phyloP scores from a whole-genome alignment of 495 filamentous ascomycete genomes.

The Aspergillus baeticus region DNA sequence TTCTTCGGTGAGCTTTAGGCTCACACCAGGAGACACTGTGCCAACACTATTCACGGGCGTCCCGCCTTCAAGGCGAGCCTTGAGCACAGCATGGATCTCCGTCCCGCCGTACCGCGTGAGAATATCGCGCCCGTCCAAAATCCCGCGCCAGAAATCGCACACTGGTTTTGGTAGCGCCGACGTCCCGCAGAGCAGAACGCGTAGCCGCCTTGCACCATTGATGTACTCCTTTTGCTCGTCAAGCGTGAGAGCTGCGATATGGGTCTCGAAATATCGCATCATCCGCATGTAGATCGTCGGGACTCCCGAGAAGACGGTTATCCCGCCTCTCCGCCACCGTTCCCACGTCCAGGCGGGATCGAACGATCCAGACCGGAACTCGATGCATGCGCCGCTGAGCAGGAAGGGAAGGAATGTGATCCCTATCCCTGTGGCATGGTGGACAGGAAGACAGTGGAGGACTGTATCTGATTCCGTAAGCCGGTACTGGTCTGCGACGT shows the following conservation, averaged over 20 bases:
- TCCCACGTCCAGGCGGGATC: conserved; percentile 50
- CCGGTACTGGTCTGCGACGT: conserved; percentile 27
- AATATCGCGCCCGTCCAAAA: conserved; percentile 37
- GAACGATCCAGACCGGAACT: conserved; percentile 47
- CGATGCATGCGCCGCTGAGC: conserved; percentile 40
- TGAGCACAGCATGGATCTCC: conserved; percentile 48
- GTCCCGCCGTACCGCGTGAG: conserved; percentile 47
- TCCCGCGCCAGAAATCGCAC: conserved; percentile 43
- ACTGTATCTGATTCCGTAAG: conserved; percentile 27
- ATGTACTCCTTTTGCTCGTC: conserved; percentile 30
- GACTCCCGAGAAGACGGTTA: conserved; percentile 50
- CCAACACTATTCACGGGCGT: conserved; percentile 37
- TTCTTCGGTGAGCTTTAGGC: conserved; percentile 38
- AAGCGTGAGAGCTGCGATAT: conserved; percentile 8
- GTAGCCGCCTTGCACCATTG: conserved; percentile 35
- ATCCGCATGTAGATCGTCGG: conserved; percentile 53
- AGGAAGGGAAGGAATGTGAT: conserved; percentile 48
- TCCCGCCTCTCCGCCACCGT: conserved; percentile 31
- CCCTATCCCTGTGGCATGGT: conserved; percentile 48
- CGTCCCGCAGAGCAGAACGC: conserved; percentile 46
- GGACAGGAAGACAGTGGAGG: conserved; percentile 45
- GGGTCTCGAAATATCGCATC: conserved; percentile 44
- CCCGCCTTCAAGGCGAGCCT: conserved; percentile 33
- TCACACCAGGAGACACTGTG: conserved; percentile 37
- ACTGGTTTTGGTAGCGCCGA: conserved; percentile 46